Percentiles rank a stretch among this genome's conserved stretches.
These are phyloP conservation scores for Wickerhamiella domercqiae DNA, from an alignment of 805 yeast genomes.

Conservation along the genomic window DNA sequence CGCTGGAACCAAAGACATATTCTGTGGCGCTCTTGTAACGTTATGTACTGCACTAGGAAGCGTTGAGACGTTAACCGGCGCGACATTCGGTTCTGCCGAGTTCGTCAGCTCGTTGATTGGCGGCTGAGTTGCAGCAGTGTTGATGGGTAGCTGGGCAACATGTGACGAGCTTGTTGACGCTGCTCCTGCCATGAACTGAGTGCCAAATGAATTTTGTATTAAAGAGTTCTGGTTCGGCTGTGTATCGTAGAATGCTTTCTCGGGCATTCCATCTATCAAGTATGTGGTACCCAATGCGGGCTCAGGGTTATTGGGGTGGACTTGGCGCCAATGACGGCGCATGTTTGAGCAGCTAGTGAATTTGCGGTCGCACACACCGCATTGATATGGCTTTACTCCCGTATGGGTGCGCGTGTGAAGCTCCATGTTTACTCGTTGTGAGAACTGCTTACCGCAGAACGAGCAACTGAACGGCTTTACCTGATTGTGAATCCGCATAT, in stretches of 20 bases:
- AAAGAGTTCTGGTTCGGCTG: neutral
- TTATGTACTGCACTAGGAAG: too few relatives aligned
- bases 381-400: constrained; percentile 78
- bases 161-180: too few relatives aligned
- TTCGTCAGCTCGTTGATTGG: too few relatives aligned
- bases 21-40: too few relatives aligned
- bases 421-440: constrained; percentile 74
- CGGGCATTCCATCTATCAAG: constrained; percentile 13
- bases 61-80: too few relatives aligned
- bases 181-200: constrained; percentile 1
- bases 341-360: constrained; percentile 16
- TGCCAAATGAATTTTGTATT: neutral
- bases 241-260: constrained; percentile 9
- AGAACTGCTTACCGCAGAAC: constrained; percentile 58
- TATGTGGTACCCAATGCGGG: constrained; percentile 14
- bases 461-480: constrained; percentile 73
- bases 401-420: constrained; percentile 78
- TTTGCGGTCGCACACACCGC: constrained; percentile 39
- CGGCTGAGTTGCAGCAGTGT: too few relatives aligned
- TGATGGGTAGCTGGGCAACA: too few relatives aligned
- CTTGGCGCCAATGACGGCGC: constrained; percentile 18
- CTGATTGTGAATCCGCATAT: constrained; percentile 56
- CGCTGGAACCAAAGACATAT: too few relatives aligned
- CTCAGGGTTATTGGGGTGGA: constrained; percentile 14
- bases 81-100: too few relatives aligned